phyloP scores from a whole-genome alignment of 1,284 basidiomycete species.

The Ustilago shanxiensis region DNA sequence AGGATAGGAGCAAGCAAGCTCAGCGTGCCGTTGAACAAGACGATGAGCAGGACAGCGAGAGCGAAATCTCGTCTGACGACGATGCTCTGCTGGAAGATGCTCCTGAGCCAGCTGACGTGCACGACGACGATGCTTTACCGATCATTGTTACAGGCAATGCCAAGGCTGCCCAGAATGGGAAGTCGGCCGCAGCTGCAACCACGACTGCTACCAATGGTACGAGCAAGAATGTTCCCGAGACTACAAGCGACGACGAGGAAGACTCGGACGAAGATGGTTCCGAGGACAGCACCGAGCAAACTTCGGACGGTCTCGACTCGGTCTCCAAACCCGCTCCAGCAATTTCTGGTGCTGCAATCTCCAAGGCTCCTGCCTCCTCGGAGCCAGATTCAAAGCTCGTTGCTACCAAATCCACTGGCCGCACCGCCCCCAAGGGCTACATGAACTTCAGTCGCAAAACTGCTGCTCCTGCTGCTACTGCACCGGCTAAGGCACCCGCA shows the following conservation, averaged over 20 bases:
- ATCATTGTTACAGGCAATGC: slow-evolving; percentile 20
- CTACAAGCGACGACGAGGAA: slow-evolving; percentile 45
- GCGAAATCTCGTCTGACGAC: slow-evolving; percentile 25
- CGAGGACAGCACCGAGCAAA: slow-evolving; percentile 47
- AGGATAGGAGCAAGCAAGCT: slow-evolving; percentile 6
- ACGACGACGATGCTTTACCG: slow-evolving; percentile 38
- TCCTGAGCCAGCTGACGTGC: slow-evolving; percentile 44
- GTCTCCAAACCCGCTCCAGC: slow-evolving; percentile 7
- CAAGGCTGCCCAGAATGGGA: slow-evolving; percentile 17
- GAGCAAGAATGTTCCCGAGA: slow-evolving; percentile 24
- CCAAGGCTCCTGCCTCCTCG: slow-evolving; percentile 6
- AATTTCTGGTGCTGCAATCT: neutral
- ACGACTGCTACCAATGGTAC: neutral
- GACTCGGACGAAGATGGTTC: slow-evolving; percentile 25
- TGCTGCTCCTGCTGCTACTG: slow-evolving; percentile 11
- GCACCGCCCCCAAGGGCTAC: slow-evolving; percentile 39
- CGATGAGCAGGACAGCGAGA: slow-evolving; percentile 17
- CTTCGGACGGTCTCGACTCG: slow-evolving; percentile 35
- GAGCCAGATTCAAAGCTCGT: slow-evolving; percentile 21
- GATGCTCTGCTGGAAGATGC: slow-evolving; percentile 35
- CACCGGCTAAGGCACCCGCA: neutral
- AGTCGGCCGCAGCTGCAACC: neutral
- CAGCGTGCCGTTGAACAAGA: slow-evolving; percentile 7
- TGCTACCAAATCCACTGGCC: slow-evolving; percentile 19
- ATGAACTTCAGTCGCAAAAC: slow-evolving; percentile 31